Conservation (phyloP, 2,329 filamentous ascomycete genomes). For the Colletotrichum caudatum region DNA sequence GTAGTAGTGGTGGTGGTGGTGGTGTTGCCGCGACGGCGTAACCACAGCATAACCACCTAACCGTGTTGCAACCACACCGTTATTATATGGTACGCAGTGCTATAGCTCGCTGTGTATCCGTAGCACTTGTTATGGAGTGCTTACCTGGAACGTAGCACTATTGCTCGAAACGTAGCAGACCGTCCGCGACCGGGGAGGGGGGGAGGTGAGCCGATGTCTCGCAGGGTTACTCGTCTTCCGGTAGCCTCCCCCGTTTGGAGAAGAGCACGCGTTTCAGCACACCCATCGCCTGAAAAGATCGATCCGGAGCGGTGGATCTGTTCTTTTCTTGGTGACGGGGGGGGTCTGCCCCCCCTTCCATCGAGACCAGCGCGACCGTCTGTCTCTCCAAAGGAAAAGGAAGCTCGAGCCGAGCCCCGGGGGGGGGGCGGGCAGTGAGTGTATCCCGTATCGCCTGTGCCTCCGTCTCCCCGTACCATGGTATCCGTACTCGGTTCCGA, state of each 20-base stretch:
- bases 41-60: no score
- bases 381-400: background rate
- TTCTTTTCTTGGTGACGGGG: constrained; percentile 35
- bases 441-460: no score
- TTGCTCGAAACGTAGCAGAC: background rate
- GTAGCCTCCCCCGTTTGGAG: background rate
- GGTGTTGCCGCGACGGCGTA: no score
- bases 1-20: no score
- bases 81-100: no score
- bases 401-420: background rate
- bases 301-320: constrained; percentile 23
- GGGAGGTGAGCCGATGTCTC: background rate
- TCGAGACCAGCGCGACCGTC: background rate
- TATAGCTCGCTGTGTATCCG: no score
- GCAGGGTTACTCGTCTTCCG: constrained; percentile 21
- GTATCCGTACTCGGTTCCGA: background rate
- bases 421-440: no score
- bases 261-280: constrained; percentile 29
- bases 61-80: no score
- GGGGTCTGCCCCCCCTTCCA: constrained; percentile 9
- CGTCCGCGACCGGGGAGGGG: background rate
- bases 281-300: constrained; percentile 20
- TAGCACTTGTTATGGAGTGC: no score
- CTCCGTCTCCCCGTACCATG: no score
- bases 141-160: background rate